These are phyloP conservation scores for Aspergillus ellipticus DNA, from an alignment of 495 filamentous ascomycete species.

Conservation along the genomic window DNA sequence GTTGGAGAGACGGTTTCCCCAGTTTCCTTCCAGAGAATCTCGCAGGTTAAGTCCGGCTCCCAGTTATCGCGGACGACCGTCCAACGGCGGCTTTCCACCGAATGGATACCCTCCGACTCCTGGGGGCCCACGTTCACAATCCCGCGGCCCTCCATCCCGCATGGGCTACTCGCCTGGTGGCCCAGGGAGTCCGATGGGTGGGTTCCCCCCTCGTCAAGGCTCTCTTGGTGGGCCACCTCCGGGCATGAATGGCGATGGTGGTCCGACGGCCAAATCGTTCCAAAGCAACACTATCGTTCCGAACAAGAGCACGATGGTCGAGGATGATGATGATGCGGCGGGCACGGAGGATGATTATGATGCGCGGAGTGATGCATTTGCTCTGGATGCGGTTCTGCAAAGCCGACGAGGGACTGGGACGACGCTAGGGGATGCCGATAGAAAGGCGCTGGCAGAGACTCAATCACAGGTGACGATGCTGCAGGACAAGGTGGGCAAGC, in stretches of 20 bases:
- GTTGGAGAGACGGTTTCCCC: slow-evolving; percentile 83
- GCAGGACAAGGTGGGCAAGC: slow-evolving; percentile 65
- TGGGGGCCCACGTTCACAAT: slow-evolving; percentile 37
- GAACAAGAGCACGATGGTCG: slow-evolving; percentile 97
- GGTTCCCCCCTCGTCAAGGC: slow-evolving; percentile 41
- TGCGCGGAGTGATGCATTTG: slow-evolving; percentile 63
- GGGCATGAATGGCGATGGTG: slow-evolving; percentile 38
- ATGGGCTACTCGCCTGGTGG: slow-evolving; percentile 42
- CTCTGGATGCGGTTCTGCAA: slow-evolving; percentile 47
- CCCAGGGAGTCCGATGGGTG: slow-evolving; percentile 31
- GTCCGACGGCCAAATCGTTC: slow-evolving; percentile 80
- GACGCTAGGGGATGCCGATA: slow-evolving; percentile 57
- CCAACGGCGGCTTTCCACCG: slow-evolving; percentile 46
- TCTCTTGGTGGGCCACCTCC: slow-evolving; percentile 46
- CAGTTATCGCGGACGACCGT: slow-evolving; percentile 52
- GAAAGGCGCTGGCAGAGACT: slow-evolving; percentile 69
- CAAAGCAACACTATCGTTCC: slow-evolving; percentile 95
- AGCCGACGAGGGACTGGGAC: slow-evolving; percentile 56
- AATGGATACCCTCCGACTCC: slow-evolving; percentile 37
- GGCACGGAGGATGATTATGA: slow-evolving; percentile 58
- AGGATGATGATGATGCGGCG: slow-evolving; percentile 80
- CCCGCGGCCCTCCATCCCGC: slow-evolving; percentile 35
- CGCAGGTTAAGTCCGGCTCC: slow-evolving; percentile 67
- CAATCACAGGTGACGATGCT: slow-evolving; percentile 72
- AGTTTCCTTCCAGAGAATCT: slow-evolving; percentile 64